A percentile compares a stretch with the other conserved stretches of the same genome.
phyloP scores from a whole-genome alignment of 805 yeast genomes.

The Komagataella pastoris region DNA sequence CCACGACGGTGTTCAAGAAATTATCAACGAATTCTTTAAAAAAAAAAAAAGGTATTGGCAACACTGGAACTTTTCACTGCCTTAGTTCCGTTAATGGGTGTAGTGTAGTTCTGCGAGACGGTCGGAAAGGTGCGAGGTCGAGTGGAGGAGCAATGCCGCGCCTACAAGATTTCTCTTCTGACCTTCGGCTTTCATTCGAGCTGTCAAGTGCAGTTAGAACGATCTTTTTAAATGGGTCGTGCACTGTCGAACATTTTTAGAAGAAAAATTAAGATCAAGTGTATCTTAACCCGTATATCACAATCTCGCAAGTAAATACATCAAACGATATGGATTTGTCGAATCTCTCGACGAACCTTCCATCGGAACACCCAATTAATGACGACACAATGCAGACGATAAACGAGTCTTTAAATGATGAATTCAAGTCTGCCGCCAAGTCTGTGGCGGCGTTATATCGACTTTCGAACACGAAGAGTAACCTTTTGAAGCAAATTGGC shows the following conservation, averaged over 20 bases:
- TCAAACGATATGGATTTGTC: slow-evolving; percentile 41
- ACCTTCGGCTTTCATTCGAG: not conserved
- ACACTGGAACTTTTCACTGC: not conserved
- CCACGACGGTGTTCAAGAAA: not conserved
- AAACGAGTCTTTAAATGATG: slow-evolving; percentile 40
- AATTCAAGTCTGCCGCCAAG: slow-evolving; percentile 60
- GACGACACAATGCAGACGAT: slow-evolving; percentile 33
- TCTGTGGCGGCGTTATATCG: slow-evolving; percentile 58
- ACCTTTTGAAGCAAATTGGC: slow-evolving; percentile 38
- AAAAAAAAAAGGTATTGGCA: not conserved
- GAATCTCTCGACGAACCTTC: slow-evolving; percentile 41
- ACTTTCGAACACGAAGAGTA: slow-evolving; percentile 37
- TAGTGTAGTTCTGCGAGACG: not conserved
- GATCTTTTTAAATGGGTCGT: not conserved
- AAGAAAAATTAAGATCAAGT: too few species aligned
- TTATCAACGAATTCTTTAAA: too few species aligned
- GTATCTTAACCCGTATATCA: not conserved
- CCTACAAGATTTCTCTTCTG: not conserved
- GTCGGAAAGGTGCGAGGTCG: not conserved
- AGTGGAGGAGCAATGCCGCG: not conserved
- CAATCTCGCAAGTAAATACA: not conserved
- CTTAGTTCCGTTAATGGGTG: not conserved
- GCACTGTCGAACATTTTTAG: slow-evolving; percentile 2
- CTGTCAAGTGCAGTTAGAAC: not conserved
- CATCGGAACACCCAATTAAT: slow-evolving; percentile 34